Evolutionary conservation across 768 basidiomycete genomes (phyloP).

Genomic region (Guyanaporus albipodus): DNA sequence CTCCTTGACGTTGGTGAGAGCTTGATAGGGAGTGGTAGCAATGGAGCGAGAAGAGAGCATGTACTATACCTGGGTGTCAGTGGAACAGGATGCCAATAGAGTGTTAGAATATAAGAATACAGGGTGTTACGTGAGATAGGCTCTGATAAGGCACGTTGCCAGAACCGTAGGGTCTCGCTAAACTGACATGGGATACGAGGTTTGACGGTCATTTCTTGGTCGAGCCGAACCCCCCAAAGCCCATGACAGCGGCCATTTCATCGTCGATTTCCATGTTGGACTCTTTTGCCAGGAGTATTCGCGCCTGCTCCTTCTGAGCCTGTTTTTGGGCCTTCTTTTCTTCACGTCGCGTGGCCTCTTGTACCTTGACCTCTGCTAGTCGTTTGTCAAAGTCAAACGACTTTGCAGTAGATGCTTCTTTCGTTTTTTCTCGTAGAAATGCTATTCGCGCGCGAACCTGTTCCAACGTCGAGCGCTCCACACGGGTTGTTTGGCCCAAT

Average conservation of each 20-base stretch:
- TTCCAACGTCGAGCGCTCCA: conserved; percentile 84
- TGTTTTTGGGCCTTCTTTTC: conserved; percentile 79
- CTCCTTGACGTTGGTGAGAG: conserved; percentile 57
- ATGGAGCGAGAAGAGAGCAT: not conserved
- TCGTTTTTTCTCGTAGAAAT: conserved; percentile 80
- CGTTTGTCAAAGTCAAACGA: conserved; percentile 94
- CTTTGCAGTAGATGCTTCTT: conserved; percentile 76
- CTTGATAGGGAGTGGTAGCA: conserved; percentile 13
- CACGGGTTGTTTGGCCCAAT: conserved; percentile 93
- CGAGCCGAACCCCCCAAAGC: conserved; percentile 86
- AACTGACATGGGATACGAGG: not conserved
- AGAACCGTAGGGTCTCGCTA: conserved; percentile 9
- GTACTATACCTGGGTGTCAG: conserved; percentile 22
- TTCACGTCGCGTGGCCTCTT: conserved; percentile 61
- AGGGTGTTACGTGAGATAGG: too few relatives aligned
- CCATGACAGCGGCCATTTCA: conserved; percentile 83
- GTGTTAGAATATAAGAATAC: conserved; percentile 11
- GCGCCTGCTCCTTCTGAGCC: conserved; percentile 69
- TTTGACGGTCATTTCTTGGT: conserved; percentile 63
- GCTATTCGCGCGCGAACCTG: conserved; percentile 94
- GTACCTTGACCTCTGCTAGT: conserved; percentile 73
- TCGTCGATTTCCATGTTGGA: conserved; percentile 44
- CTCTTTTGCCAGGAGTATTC: conserved; percentile 59
- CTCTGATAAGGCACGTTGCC: too few relatives aligned
- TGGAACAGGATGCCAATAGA: not conserved